Base-by-base conservation (phyloP, 2,329 filamentous ascomycete genomes). In the Pleoardoris graminearum region DNA sequence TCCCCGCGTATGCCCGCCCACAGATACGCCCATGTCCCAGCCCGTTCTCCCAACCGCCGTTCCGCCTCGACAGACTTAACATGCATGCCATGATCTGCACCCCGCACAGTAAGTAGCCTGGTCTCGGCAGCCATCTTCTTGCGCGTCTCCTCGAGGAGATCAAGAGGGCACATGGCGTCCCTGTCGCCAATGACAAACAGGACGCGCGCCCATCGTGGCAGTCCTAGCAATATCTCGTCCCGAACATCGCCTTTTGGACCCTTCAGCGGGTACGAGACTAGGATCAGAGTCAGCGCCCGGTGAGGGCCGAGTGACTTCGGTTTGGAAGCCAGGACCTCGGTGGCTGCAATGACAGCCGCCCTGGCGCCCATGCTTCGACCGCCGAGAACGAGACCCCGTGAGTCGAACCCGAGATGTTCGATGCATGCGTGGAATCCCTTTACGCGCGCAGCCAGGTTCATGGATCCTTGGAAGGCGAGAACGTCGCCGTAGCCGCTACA, bases 301-400 rank as follows among this genome's bases (percentile, higher is more conserved):
- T n/a, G n/a, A n/a, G n/a, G n/a, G n/a, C n/a, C n/a, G n/a, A n/a
- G 60, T 51, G 11, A 58, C 12, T 14, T 17, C n/a, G 38, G 8
- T 0, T 43, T 23, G 4, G 25, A 32, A 5, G 33, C 38, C n/a
- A 60, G 22, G 14, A 60, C 29, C 19, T 73, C 63, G 2, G 59
- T 61, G 0, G 70, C 71, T 3, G 75, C 70, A 14, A 75, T 66
- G 4, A 72, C 70, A 3, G 76, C 76, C 4, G 76, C 76, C 14
- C 76, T 65, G 8, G 76, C 71, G 7, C 76, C 76, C 76, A 78
- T 78, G 36, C 75, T 77, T 3, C 75, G 58, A 1, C 76, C 76
- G 1, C 75, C 75, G 2, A 77, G 52, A 3, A 68, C 57, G 5
- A 62, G 27, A 7, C 12, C 33, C 35, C 19, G 19, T 6, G 14